Base-by-base conservation (phyloP, 352 stramenopile genomes). In the Globisporangium apiculatum region DNA sequence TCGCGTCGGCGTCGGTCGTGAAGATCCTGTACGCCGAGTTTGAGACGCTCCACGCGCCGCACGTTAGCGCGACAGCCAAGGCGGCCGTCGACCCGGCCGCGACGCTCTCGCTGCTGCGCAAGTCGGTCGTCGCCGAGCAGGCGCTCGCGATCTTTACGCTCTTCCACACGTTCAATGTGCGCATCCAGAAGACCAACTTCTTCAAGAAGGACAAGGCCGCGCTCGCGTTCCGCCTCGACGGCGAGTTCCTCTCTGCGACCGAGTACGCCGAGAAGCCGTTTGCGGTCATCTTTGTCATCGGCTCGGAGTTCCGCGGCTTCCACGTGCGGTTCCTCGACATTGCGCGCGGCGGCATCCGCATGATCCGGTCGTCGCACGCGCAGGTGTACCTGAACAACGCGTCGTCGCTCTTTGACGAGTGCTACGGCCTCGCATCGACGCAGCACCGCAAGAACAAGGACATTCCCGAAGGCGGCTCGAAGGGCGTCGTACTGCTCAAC, bases 381-480 rank as follows among this genome's bases (percentile, higher is more conserved):
- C 76, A 91, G 48, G 96, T 99, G 51, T 98, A 97, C 48, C 83
- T 97, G 48, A 82, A 84, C 57, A 97, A 87, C 57, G 69, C 87
- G 17, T 84, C 91, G 42, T 90, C 91, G 52, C 95, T 98, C 47
- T 99, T 97, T 62, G 94, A 98, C 62, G 97, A 99, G 68, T 96
- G 85, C 60, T 99, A 99, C 72, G 87, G 87, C 10, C 73, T 99
- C 5, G 95, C 95, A 0, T 98, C 90, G 60, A 96, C 96, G 7
- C 97, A 99, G 70, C 96, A 99, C 67, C 85, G 97, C 45, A 99
- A 99, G 79, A 99, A 99, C 82, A 99, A 99, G 82, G 97, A 99
- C 69, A 99, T 99, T 61, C 96, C 97, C 2, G 97, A 99, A 71
- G 97, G 97, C 49, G 97, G 97, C 54, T 98, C 91, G 46, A 99